phyloP scores from a whole-genome alignment of 164 flowering plant genomes.

The Umbellularia californica region DNA sequence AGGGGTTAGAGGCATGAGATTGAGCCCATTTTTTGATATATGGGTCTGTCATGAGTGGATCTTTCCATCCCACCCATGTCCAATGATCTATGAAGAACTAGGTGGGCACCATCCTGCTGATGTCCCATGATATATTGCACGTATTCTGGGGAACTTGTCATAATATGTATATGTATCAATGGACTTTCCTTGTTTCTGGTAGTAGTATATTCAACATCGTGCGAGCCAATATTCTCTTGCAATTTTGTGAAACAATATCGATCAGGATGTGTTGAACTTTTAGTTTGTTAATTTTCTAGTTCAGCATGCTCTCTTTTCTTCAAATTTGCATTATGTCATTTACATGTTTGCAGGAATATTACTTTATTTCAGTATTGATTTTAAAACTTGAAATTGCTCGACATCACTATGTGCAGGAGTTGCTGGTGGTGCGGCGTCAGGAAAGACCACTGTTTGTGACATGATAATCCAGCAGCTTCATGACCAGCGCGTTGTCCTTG shows the following conservation, averaged over 20 bases:
- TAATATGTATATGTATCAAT: too few species aligned
- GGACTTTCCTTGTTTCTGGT: too few species aligned
- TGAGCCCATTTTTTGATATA: too few species aligned
- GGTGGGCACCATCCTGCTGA: too few species aligned
- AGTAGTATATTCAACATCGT: background rate
- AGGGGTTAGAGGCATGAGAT: too few species aligned
- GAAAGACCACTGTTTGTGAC: conserved; percentile 95
- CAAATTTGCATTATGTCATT: background rate
- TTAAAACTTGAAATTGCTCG: background rate
- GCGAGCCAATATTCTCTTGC: background rate
- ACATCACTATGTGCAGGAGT: conserved; percentile 54
- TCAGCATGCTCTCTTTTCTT: background rate
- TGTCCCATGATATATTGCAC: too few species aligned
- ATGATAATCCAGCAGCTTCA: conserved; percentile 94
- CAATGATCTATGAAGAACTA: too few species aligned
- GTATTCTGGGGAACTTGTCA: too few species aligned
- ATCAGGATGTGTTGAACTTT: background rate
- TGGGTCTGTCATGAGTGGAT: too few species aligned
- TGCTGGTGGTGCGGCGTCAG: conserved; percentile 98
- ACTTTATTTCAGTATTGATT: too few species aligned
- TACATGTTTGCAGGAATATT: background rate
- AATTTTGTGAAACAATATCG: too few species aligned
- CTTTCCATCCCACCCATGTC: too few species aligned
- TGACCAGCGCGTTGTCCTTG: conserved; percentile 98
- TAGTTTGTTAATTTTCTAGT: background rate